phyloP scores from a whole-genome alignment of 768 basidiomycete genomes.

The Boletus patriciae region DNA sequence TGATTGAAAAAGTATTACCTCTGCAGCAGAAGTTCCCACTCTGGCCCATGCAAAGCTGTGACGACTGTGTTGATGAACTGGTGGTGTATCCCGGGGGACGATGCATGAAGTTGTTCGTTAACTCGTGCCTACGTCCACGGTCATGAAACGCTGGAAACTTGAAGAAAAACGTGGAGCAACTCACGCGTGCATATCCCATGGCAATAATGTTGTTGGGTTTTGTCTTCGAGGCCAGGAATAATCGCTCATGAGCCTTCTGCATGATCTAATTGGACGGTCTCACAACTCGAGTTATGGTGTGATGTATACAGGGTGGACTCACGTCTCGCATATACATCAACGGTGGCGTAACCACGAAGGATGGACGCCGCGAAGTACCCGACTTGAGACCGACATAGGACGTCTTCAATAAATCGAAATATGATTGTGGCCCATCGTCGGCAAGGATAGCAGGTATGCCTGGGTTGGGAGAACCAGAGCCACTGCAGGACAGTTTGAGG shows the following conservation, averaged over 20 bases:
- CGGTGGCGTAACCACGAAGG: constrained; percentile 36
- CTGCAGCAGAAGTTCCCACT: constrained; percentile 65
- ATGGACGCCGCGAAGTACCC: constrained; percentile 18
- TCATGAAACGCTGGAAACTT: background rate
- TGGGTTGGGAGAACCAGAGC: background rate
- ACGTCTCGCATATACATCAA: constrained; percentile 58
- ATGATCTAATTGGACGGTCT: constrained; percentile 47
- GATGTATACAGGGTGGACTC: constrained; percentile 14
- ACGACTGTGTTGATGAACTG: constrained; percentile 74
- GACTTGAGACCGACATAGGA: constrained; percentile 46
- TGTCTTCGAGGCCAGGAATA: constrained; percentile 43
- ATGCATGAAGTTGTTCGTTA: constrained; percentile 40
- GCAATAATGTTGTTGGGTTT: constrained; percentile 60
- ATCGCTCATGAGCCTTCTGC: constrained; percentile 55
- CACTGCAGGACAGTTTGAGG: constrained; percentile 21
- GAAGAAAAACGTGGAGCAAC: constrained; percentile 13
- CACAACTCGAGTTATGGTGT: no score
- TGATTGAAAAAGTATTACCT: constrained; percentile 42
- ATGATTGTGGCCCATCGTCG: constrained; percentile 30
- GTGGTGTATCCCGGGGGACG: constrained; percentile 51
- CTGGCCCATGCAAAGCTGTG: constrained; percentile 58
- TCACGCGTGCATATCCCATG: constrained; percentile 60
- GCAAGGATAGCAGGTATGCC: constrained; percentile 2
- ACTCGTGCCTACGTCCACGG: constrained; percentile 19
- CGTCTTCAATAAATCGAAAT: constrained; percentile 41